Evolutionary conservation across 179 eudicot species (phyloP).

Genomic region (Gypsophila paniculata): DNA sequence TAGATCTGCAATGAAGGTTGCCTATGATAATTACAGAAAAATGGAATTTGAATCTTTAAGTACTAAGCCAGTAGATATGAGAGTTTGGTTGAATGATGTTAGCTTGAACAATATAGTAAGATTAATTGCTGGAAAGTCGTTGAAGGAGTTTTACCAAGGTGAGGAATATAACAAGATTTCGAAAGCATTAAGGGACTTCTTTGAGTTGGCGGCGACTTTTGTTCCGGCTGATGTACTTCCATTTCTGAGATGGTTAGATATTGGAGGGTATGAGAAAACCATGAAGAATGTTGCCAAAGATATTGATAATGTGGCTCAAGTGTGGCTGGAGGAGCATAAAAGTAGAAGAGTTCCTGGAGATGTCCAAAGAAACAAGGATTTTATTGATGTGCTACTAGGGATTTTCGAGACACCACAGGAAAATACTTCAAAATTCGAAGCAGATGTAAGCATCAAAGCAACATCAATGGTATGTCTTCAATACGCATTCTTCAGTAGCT

Average conservation of each 20-base stretch:
- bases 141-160: conserved; percentile 20
- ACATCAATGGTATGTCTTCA: conserved; percentile 9
- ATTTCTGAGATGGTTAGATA: conserved; percentile 26
- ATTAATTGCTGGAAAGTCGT: conserved; percentile 22
- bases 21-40: background rate
- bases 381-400: conserved; percentile 23
- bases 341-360: conserved; percentile 4
- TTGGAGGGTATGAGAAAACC: conserved; percentile 31
- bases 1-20: conserved; percentile 16
- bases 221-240: conserved; percentile 32
- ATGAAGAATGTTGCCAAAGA: conserved; percentile 33
- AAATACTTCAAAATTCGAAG: background rate
- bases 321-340: conserved; percentile 37
- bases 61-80: conserved; percentile 18
- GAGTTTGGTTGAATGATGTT: conserved; percentile 26
- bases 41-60: background rate
- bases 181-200: conserved; percentile 15
- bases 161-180: conserved; percentile 3
- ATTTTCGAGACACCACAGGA: background rate
- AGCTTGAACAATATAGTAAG: conserved; percentile 19
- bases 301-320: conserved; percentile 20
- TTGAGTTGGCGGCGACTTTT: conserved; percentile 18
- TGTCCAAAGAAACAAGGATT: conserved; percentile 19
- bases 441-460: background rate
- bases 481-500: background rate